Percentiles rank a stretch among this genome's conserved stretches.
Evolutionary conservation across 108 stramenopile species (phyloP).

Genomic region (Schizochytrium sp.): DNA sequence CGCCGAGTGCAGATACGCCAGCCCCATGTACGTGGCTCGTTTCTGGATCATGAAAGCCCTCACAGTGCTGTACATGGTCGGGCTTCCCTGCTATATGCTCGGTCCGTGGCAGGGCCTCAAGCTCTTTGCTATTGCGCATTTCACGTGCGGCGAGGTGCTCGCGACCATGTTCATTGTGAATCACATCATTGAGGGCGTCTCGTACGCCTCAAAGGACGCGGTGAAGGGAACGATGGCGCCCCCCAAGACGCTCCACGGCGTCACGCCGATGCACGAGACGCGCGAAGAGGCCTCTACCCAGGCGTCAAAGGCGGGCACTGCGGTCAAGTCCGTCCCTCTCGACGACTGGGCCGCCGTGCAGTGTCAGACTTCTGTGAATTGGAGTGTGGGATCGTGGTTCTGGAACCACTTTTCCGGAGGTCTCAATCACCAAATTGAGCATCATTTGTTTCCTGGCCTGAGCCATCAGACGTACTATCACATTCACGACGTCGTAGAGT

Average conservation of each 20-base stretch:
- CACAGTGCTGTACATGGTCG: slow-evolving; percentile 48
- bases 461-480: slow-evolving; percentile 57
- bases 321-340: slow-evolving; percentile 33
- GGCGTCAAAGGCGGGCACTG: slow-evolving; percentile 17
- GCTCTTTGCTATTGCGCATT: slow-evolving; percentile 47
- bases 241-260: slow-evolving; percentile 29
- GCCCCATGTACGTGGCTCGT: slow-evolving; percentile 32
- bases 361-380: slow-evolving; percentile 68
- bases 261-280: slow-evolving; percentile 50
- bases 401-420: slow-evolving; percentile 70
- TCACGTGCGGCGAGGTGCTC: slow-evolving; percentile 50
- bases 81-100: slow-evolving; percentile 50
- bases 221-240: background rate
- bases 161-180: slow-evolving; percentile 62
- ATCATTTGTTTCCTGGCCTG: slow-evolving; percentile 73
- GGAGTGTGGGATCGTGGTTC: slow-evolving; percentile 59
- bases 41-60: slow-evolving; percentile 56
- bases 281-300: background rate
- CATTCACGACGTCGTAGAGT: slow-evolving; percentile 52
- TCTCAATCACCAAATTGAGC: slow-evolving; percentile 76
- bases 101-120: slow-evolving; percentile 31
- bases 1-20: slow-evolving; percentile 53
- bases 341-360: slow-evolving; percentile 70
- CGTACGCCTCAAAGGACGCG: slow-evolving; percentile 38
- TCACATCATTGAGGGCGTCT: slow-evolving; percentile 58